Percentiles rank a stretch among this genome's conserved stretches.
These are phyloP conservation scores for Adansonia madagascariensis DNA, from an alignment of 441 rosid genomes.

Conservation along the genomic window DNA sequence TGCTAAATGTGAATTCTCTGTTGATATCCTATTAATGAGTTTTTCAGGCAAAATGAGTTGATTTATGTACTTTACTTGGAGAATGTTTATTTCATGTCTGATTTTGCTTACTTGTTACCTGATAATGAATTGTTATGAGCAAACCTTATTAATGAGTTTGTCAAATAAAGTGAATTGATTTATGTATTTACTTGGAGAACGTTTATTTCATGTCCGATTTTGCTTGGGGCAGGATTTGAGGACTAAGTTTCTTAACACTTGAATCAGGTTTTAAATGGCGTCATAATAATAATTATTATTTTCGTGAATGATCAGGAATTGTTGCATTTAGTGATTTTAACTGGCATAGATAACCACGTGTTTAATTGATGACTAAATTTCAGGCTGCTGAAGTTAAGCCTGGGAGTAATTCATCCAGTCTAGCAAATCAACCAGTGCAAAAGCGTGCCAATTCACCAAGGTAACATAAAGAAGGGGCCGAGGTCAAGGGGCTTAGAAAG, in stretches of 20 bases:
- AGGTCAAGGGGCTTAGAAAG: not conserved
- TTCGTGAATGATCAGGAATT: constrained; percentile 9
- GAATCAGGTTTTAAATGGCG: not conserved
- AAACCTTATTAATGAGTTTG: not conserved
- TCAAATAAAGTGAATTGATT: not conserved
- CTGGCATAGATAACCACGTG: not conserved
- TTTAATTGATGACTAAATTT: constrained; percentile 32
- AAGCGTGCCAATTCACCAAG: constrained; percentile 48
- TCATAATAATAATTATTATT: not conserved
- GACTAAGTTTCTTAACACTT: not conserved
- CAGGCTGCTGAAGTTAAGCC: constrained; percentile 45
- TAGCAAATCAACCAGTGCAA: constrained; percentile 42
- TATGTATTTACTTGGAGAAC: not conserved
- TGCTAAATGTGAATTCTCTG: not conserved
- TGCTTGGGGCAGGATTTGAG: constrained; percentile 5
- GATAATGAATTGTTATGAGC: not conserved
- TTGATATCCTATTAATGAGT: not conserved
- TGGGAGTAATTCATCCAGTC: constrained; percentile 32
- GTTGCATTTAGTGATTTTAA: not conserved
- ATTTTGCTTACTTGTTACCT: not conserved
- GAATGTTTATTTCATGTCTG: not conserved
- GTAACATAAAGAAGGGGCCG: constrained; percentile 31
- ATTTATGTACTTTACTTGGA: constrained; percentile 15
- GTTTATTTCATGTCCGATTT: not conserved
- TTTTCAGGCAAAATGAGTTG: not conserved